Base-by-base conservation (phyloP, 495 filamentous ascomycete species). In the Penicillium crystallinum region DNA sequence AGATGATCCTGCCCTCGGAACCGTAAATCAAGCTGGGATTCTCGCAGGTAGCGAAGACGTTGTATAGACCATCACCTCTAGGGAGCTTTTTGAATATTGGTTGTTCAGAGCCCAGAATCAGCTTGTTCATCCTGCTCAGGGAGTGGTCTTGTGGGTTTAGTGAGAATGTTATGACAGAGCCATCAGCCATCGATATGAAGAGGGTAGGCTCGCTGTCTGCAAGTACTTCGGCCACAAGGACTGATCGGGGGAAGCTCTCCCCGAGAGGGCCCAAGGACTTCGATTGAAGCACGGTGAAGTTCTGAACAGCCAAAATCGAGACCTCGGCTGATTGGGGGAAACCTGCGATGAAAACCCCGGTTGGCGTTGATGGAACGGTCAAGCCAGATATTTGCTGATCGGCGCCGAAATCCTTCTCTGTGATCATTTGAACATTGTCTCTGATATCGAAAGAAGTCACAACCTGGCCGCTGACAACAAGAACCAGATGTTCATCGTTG, bases 181-280 rank as follows among this genome's bases (percentile, higher is more conserved):
- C 93, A 68, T 97, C 92, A 18, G 92, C 90, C 84, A 96, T 89
- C n/a, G 91, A 87, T 22, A 96, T 76, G 53, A 99, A 90, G 2
- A 99, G 71, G 0, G 87, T 96, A 2, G 90, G 84, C 14, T 81
- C 79, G 49, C 73, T 74, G 25, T 77, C 64, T 11, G 66, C 64
- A 12, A 96, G 77, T 1, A 97, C 73, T 39, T 88, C 80, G 4
- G 86, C 84, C 10, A 97, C 74, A 2, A 88, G 80, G 4, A 97
- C 79, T 40, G 90, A 90, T 17, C 91, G 79, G 4, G 93, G 93
- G 41, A 95, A 84, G 8, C 88, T 85, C 11, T 83, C 81, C 17
- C 74, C 72, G 19, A 81, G 77, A 23, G 77, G 71, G 3, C 75
- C 75, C 1, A 86, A 58, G 18, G 81, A 76, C 47, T 88, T 82